These are phyloP conservation scores for Stagonosporopsis vannaccii DNA, from an alignment of 2,329 filamentous ascomycete species.

Conservation along the genomic window DNA sequence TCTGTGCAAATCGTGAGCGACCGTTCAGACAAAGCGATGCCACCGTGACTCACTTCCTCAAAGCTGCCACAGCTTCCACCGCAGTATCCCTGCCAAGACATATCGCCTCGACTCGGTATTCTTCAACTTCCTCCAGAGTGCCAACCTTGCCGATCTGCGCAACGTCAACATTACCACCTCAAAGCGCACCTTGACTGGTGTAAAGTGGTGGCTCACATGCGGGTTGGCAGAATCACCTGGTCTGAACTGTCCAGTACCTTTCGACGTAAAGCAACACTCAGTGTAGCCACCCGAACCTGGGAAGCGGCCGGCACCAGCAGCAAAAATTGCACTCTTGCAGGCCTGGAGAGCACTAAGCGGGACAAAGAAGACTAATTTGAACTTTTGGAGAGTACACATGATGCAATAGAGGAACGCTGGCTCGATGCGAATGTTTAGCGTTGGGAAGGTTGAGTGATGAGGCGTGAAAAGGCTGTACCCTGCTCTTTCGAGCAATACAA, in stretches of 20 bases:
- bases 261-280: constrained; percentile 52
- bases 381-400: constrained; percentile 32
- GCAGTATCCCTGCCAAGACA: constrained; percentile 66
- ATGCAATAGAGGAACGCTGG: neutral
- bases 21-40: neutral
- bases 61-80: constrained; percentile 64
- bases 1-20: constrained; percentile 32
- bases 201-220: constrained; percentile 40
- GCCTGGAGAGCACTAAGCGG: constrained; percentile 47
- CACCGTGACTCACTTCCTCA: constrained; percentile 63
- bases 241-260: constrained; percentile 71
- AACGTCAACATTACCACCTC: constrained; percentile 1
- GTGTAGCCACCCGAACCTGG: constrained; percentile 54
- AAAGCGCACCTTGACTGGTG: neutral
- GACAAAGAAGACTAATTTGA: constrained; percentile 57
- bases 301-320: constrained; percentile 54
- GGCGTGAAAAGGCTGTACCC: neutral
- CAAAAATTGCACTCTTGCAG: constrained; percentile 56
- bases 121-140: constrained; percentile 64
- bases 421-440: too few relatives aligned
- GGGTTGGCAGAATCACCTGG: constrained; percentile 69
- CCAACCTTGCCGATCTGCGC: constrained; percentile 63
- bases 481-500: neutral
- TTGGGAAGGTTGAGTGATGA: neutral
- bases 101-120: constrained; percentile 69